These are phyloP conservation scores for Fusarium albidum DNA, from an alignment of 2,329 filamentous ascomycete genomes.

Conservation along the genomic window DNA sequence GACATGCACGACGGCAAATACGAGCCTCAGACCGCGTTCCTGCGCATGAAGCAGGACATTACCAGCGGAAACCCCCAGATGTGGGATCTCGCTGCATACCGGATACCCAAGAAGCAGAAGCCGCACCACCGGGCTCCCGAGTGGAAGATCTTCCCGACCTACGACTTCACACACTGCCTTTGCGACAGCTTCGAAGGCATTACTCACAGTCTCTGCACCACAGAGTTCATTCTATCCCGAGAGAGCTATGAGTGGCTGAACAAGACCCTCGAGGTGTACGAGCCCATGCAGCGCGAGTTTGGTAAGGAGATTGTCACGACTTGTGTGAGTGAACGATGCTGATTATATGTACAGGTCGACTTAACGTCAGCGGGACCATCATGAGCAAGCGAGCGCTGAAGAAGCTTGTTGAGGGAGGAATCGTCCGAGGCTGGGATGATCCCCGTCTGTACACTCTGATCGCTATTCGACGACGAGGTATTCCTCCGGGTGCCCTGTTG, in stretches of 20 bases:
- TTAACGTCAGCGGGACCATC: conserved; percentile 82
- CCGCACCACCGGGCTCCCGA: conserved; percentile 83
- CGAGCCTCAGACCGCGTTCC: conserved; percentile 80
- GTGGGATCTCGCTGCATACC: conserved; percentile 95
- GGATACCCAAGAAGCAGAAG: conserved; percentile 75
- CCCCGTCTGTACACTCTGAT: conserved; percentile 89
- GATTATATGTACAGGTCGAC: conserved; percentile 39
- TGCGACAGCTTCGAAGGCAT: conserved; percentile 94
- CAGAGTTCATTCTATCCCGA: conserved; percentile 85
- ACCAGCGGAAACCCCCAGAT: conserved; percentile 88
- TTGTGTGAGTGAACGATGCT: too few species aligned
- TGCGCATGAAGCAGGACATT: conserved; percentile 94
- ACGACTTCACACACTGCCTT: conserved; percentile 90
- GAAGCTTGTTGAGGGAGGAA: conserved; percentile 78
- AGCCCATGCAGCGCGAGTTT: conserved; percentile 93
- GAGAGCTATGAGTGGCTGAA: conserved; percentile 93
- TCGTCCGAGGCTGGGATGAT: conserved; percentile 90
- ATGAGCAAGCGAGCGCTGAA: conserved; percentile 86
- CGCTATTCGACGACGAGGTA: conserved; percentile 81
- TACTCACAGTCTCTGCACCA: conserved; percentile 91
- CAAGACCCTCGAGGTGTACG: conserved; percentile 81
- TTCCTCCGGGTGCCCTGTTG: conserved; percentile 87
- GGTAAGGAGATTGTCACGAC: conserved; percentile 40
- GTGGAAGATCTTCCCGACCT: conserved; percentile 96
- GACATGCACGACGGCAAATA: conserved; percentile 94